Conservation (phyloP, 2,329 filamentous ascomycete species). For the Nemania abortiva region DNA sequence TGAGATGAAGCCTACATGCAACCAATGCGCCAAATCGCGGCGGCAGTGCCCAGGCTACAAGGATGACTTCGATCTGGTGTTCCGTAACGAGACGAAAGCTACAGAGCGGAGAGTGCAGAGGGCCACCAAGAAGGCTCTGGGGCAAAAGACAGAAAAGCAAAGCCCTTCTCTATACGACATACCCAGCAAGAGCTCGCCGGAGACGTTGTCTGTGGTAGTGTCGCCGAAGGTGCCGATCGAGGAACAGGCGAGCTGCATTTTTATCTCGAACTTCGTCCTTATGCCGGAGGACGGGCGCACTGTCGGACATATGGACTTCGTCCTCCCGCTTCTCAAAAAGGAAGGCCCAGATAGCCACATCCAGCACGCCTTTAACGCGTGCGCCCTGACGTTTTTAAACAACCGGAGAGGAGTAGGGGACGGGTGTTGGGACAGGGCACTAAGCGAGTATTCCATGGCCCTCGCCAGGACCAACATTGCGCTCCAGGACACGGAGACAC, state of each 20-base stretch:
- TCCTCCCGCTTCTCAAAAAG: constrained; percentile 66
- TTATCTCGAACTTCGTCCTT: constrained; percentile 71
- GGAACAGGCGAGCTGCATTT: constrained; percentile 69
- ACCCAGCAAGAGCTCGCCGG: constrained; percentile 39
- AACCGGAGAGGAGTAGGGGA: constrained; percentile 59
- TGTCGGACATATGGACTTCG: constrained; percentile 69
- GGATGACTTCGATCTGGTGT: constrained; percentile 78
- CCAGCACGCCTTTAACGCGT: constrained; percentile 69
- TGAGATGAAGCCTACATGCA: constrained; percentile 74
- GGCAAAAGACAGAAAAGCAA: constrained; percentile 52
- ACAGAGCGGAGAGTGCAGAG: constrained; percentile 73
- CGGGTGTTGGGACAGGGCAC: constrained; percentile 56
- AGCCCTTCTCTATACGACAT: constrained; percentile 36
- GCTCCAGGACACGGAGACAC: constrained; percentile 62
- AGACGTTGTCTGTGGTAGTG: constrained; percentile 49
- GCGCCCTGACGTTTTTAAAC: constrained; percentile 67
- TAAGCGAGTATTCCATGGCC: constrained; percentile 67
- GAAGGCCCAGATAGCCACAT: constrained; percentile 62
- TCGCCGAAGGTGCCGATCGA: constrained; percentile 63
- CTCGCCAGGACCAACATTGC: constrained; percentile 65
- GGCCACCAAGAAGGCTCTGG: constrained; percentile 62
- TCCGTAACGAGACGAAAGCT: constrained; percentile 78
- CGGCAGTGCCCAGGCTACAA: constrained; percentile 75
- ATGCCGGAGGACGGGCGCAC: constrained; percentile 63
- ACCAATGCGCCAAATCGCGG: constrained; percentile 73